Conservation (phyloP, 179 eudicot genomes). For the Amaranthus tricolor region DNA sequence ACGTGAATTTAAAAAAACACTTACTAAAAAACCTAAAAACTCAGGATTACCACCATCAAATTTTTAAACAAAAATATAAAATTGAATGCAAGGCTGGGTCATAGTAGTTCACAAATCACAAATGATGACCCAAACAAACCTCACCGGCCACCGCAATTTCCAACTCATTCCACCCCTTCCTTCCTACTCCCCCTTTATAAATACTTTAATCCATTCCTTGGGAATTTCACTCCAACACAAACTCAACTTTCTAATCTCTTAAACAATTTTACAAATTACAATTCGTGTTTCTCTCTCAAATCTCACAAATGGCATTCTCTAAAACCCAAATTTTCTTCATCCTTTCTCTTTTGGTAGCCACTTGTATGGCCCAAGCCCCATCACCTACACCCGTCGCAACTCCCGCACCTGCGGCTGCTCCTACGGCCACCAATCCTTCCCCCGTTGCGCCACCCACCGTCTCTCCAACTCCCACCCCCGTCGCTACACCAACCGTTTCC, state of each 20-base stretch:
- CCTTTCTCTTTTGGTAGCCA: conserved; percentile 26
- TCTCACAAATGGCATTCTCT: conserved; percentile 17
- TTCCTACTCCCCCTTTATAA: neutral
- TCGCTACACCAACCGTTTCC: conserved; percentile 3
- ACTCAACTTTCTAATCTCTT: neutral
- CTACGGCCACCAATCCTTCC: neutral
- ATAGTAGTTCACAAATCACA: neutral
- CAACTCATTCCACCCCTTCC: conserved; percentile 27
- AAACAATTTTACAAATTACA: neutral
- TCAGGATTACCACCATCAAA: too few relatives aligned
- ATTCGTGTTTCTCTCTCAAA: neutral
- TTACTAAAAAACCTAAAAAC: too few relatives aligned
- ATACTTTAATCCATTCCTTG: neutral
- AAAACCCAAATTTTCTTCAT: conserved; percentile 14
- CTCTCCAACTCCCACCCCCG: conserved; percentile 13
- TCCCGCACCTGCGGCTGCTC: conserved; percentile 6
- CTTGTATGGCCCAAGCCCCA: conserved; percentile 35
- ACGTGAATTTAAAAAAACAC: too few relatives aligned
- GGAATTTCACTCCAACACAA: neutral
- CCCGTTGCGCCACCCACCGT: conserved; percentile 4
- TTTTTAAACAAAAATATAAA: too few relatives aligned
- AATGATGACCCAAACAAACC: neutral
- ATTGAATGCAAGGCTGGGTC: neutral
- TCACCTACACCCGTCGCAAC: conserved; percentile 22
- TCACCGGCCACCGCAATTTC: conserved; percentile 14